Base-by-base conservation (phyloP, 2,329 filamentous ascomycete genomes). In the Phaeosphaeriaceae sp. region DNA sequence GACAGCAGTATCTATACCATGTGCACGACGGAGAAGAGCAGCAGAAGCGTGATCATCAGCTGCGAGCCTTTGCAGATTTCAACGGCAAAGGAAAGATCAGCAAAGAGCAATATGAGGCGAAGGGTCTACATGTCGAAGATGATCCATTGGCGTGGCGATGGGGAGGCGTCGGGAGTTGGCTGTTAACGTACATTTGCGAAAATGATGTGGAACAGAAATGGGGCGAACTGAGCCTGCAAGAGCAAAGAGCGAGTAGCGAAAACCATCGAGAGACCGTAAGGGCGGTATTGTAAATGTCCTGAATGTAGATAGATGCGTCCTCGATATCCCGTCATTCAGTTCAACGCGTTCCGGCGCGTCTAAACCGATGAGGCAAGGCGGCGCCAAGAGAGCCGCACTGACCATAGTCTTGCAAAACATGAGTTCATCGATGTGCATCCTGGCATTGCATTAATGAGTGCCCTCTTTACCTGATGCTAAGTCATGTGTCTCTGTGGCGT, bases 1-100 rank as follows among this genome's bases (percentile, higher is more conserved):
- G 82, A 13, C 86, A 90, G 61, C 87, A 89, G 65, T 82, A 84
- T 66, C 78, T 89, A 1, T 89, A 89, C 54, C 87, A 89, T 61
- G 74, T 89, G 1, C 81, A 83, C 5, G 87, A 90, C 60, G 88
- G 87, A 0, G 71, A 77, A 0, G 84, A 86, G 59, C 88, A 89
- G 70, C 64, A 79, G 53, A 81, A 85, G 51, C 78, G 87, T 0
- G 87, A 89, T 67, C 43, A 50, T 3, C 59, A 72, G 49, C 60
- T 78, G 1, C 54, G 54, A 7, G 65, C 60, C 2, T 77, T 75
- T 57, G 73, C 66, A 0, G 52, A 61, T 11, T 74, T 73, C 19
- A 73, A 77, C 26, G 72, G 70, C 2, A 68, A 61, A 48, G 69
- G 68, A 6, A 70, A 64, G 43, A 56, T 69, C 11, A 57, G 60